Evolutionary conservation across 2,329 filamentous ascomycete species (phyloP), one percentile per base, ranked within the genome.

Genomic region (Microsporum ferrugineum): DNA sequence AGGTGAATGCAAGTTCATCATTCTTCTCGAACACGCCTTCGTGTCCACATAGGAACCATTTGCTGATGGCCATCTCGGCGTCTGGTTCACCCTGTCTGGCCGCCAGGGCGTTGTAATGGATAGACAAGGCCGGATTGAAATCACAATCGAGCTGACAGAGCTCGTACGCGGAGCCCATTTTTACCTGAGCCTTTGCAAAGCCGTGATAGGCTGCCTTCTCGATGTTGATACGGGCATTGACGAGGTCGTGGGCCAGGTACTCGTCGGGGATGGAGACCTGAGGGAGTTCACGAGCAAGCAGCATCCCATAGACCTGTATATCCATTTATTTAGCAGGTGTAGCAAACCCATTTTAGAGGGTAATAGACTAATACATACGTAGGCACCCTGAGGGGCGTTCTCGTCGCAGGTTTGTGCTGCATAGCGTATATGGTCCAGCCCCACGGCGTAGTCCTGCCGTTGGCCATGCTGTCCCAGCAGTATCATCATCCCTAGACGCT

Each of bases 21-120:
- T 96, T 97, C 80, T 97, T 97, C 63, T 89, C 84, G 70, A 99
- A 96, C 5, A 95, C 81, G 27, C 87, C 88, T 66, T 97, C 92
- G 66, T 94, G 91, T 2, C 94, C 94, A 69, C 95, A 97, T 33
- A 99, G 80, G 71, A 97, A 99, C 94, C 94, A 99, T 74, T 96
- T 94, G 75, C 92, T 97, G 63, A 99, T 91, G 33, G 92, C 91
- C 75, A 99, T 88, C 63, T 96, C 91, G 0, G 92, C 94, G 72
- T 99, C 94, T 0, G 91, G 81, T 68, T 97, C 91, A 17, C 91
- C 92, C 75, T 97, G 94, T 65, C 88, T 86, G 10, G 94, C 88
- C 27, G 94, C 92, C 36, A 99, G 81, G 41, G 90, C 89, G 70
- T 97, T 96, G 77, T 99, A 99, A 72, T 99, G 94, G 60, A 99